A percentile compares a stretch with the other conserved stretches of the same genome.
Conservation (phyloP, 441 rosid genomes). For the Caryocar brasiliense region DNA sequence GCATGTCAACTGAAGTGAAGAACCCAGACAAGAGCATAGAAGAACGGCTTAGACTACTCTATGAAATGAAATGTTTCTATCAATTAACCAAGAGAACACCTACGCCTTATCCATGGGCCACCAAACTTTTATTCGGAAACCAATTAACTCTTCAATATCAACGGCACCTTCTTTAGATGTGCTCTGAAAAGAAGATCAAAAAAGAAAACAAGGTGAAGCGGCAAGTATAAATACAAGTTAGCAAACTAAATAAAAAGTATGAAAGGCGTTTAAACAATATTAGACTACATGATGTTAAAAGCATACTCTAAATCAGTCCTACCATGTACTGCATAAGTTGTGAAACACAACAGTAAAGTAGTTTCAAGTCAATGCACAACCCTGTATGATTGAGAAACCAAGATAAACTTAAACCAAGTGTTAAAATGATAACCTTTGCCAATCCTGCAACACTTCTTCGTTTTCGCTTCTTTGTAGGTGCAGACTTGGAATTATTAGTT, state of each 20-base stretch:
- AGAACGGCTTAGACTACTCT: not conserved
- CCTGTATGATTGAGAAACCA: not conserved
- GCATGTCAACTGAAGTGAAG: too few species aligned
- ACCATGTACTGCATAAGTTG: too few species aligned
- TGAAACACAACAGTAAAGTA: too few species aligned
- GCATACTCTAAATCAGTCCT: too few species aligned
- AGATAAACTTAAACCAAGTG: not conserved
- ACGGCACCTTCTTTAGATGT: slow-evolving; percentile 42
- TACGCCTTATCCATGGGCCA: slow-evolving; percentile 99
- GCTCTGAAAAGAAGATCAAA: slow-evolving; percentile 73
- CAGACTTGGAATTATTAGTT: slow-evolving; percentile 38
- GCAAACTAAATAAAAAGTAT: too few species aligned
- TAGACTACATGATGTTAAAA: too few species aligned
- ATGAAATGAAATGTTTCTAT: not conserved
- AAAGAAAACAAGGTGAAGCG: slow-evolving; percentile 16
- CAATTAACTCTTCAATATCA: slow-evolving; percentile 65
- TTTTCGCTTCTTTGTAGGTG: slow-evolving; percentile 65
- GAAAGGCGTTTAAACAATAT: too few species aligned
- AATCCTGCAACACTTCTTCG: slow-evolving; percentile 63
- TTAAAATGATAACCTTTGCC: slow-evolving; percentile 48
- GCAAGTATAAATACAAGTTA: slow-evolving; percentile 13
- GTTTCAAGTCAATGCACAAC: slow-evolving; percentile 1
- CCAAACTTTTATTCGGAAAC: slow-evolving; percentile 88
- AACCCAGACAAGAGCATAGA: too few species aligned
- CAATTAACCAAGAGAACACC: slow-evolving; percentile 19